phyloP scores from a whole-genome alignment of 2,329 filamentous ascomycete species.

The Acrodontium crateriforme region DNA sequence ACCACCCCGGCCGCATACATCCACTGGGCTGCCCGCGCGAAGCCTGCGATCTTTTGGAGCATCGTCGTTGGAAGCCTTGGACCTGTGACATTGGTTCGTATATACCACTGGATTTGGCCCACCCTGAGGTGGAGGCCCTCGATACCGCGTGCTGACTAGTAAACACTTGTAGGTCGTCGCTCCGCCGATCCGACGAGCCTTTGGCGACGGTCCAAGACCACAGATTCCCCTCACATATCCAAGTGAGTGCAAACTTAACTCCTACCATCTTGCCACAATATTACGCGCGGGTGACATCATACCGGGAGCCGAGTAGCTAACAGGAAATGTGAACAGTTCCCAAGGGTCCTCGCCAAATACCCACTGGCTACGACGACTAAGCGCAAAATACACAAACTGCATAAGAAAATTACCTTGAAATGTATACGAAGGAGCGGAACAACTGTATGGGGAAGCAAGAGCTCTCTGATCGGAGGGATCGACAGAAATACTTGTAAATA shows the following conservation, averaged over 20 bases:
- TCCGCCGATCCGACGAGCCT: slow-evolving; percentile 55
- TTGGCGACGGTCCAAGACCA: slow-evolving; percentile 61
- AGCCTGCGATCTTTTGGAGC: slow-evolving; percentile 85
- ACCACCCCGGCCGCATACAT: slow-evolving; percentile 68
- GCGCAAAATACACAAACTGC: too few relatives aligned
- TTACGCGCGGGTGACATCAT: not conserved
- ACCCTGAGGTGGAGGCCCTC: not conserved
- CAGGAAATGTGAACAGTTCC: slow-evolving; percentile 25
- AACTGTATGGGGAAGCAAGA: too few relatives aligned
- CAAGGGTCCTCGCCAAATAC: slow-evolving; percentile 31
- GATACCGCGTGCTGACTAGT: slow-evolving; percentile 5
- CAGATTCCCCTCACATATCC: slow-evolving; percentile 84
- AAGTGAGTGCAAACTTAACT: slow-evolving; percentile 46
- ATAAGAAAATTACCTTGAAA: not conserved
- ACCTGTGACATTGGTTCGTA: slow-evolving; percentile 46
- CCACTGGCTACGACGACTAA: slow-evolving; percentile 34
- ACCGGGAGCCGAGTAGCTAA: not conserved
- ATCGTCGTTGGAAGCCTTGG: slow-evolving; percentile 59
- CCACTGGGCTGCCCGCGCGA: slow-evolving; percentile 76
- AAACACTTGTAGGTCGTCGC: slow-evolving; percentile 37
- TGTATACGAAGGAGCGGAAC: not conserved
- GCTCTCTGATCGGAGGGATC: too few relatives aligned
- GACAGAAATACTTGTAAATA: too few relatives aligned
- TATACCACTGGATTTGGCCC: not conserved
- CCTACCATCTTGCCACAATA: slow-evolving; percentile 1